Percentiles rank a stretch among this genome's conserved stretches.
phyloP scores from a whole-genome alignment of 1,139 yeast species.

The Geotrichum bryndzae region DNA sequence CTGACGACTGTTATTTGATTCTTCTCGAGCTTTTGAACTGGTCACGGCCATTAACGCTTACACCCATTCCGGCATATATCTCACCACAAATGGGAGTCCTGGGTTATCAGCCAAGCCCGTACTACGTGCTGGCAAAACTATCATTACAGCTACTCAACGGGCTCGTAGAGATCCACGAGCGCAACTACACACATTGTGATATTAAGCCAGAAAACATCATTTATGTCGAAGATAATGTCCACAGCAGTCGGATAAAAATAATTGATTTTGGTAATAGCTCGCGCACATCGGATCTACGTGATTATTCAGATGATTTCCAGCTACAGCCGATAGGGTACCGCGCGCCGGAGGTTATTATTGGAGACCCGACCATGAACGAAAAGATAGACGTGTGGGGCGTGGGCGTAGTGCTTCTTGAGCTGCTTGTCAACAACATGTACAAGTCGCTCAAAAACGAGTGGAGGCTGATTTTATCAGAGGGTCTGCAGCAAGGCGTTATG shows the following conservation, averaged over 20 bases:
- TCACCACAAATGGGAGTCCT: not conserved
- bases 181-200: slow-evolving; percentile 68
- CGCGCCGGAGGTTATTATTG: slow-evolving; percentile 29
- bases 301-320: slow-evolving; percentile 24
- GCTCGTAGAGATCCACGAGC: slow-evolving; percentile 37
- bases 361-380: slow-evolving; percentile 25
- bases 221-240: slow-evolving; percentile 23
- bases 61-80: not conserved
- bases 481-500: slow-evolving; percentile 14
- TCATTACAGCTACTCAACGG: slow-evolving; percentile 25
- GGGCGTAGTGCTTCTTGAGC: slow-evolving; percentile 26
- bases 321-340: slow-evolving; percentile 26
- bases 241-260: slow-evolving; percentile 20
- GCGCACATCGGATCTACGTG: slow-evolving; percentile 16
- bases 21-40: slow-evolving; percentile 20
- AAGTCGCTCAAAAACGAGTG: slow-evolving; percentile 18
- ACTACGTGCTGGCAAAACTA: slow-evolving; percentile 23
- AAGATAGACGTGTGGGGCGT: slow-evolving; percentile 29
- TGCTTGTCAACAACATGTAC: slow-evolving; percentile 21
- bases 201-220: slow-evolving; percentile 77
- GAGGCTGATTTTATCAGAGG: slow-evolving; percentile 17
- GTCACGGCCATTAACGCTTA: slow-evolving; percentile 14
- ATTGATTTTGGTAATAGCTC: slow-evolving; percentile 28
- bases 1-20: slow-evolving; percentile 16
- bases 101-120: not conserved